Evolutionary conservation across 2,329 filamentous ascomycete species (phyloP).

Genomic region (Daldinia sp.): DNA sequence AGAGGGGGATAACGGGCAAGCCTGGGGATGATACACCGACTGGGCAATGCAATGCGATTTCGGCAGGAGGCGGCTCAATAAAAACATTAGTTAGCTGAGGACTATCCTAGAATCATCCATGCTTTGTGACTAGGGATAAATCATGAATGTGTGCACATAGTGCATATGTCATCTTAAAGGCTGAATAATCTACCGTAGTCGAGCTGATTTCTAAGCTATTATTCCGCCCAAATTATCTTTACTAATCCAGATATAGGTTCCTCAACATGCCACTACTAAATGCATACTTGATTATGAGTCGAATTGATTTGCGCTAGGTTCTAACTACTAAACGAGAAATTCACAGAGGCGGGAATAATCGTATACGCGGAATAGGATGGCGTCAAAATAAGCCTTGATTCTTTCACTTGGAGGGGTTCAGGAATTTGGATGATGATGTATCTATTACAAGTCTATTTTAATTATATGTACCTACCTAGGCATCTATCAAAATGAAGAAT

Average conservation of each 20-base stretch:
- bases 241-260: slow-evolving; percentile 22
- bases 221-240: slow-evolving; percentile 1
- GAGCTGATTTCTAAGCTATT: slow-evolving; percentile 37
- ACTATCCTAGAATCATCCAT: slow-evolving; percentile 12
- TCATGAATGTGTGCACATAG: slow-evolving; percentile 9
- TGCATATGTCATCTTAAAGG: slow-evolving; percentile 17
- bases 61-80: slow-evolving; percentile 34
- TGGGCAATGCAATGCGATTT: slow-evolving; percentile 28
- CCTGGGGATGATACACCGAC: slow-evolving; percentile 38
- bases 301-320: slow-evolving; percentile 4
- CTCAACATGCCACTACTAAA: slow-evolving; percentile 5
- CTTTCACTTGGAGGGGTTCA: background rate
- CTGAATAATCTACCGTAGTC: slow-evolving; percentile 30
- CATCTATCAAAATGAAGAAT: slow-evolving; percentile 20
- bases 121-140: slow-evolving; percentile 1
- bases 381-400: slow-evolving; percentile 4
- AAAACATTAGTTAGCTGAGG: slow-evolving; percentile 27
- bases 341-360: slow-evolving; percentile 3
- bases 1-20: slow-evolving; percentile 30
- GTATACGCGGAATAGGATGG: background rate
- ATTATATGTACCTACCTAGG: background rate
- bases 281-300: background rate
- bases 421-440: background rate
- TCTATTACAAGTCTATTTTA: background rate
- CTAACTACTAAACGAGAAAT: background rate